phyloP scores from a whole-genome alignment of 371 early-diverging fungal species.

The Zopfochytrium polystomum region DNA sequence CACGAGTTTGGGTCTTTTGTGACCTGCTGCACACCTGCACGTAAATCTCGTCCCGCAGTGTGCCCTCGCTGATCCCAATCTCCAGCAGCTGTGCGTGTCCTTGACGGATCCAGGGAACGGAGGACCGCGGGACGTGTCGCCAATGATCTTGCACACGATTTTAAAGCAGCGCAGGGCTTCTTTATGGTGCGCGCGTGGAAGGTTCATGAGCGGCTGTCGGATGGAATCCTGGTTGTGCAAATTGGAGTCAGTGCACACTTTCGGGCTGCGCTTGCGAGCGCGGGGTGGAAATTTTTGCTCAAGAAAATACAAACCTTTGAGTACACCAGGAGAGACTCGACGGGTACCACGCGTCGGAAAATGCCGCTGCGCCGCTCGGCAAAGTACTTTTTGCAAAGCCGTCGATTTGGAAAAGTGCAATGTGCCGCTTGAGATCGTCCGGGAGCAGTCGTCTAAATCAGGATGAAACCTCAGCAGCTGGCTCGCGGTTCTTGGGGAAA shows the following conservation, averaged over 20 bases:
- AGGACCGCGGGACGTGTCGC: constrained; percentile 54
- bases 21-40: constrained; percentile 78
- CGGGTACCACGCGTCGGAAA: constrained; percentile 79
- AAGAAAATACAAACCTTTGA: constrained; percentile 54
- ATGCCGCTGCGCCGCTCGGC: constrained; percentile 78
- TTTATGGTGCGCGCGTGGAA: constrained; percentile 73
- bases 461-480: constrained; percentile 7
- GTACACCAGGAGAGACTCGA: constrained; percentile 81
- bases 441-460: constrained; percentile 45
- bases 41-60: no score
- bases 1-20: constrained; percentile 1
- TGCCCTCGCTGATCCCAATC: constrained; percentile 84
- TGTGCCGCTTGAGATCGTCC: constrained; percentile 63
- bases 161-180: constrained; percentile 86
- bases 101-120: constrained; percentile 24
- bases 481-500: not conserved
- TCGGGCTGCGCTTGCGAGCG: not conserved
- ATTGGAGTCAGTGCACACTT: not conserved
- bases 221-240: constrained; percentile 59
- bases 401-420: constrained; percentile 80
- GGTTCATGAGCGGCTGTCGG: constrained; percentile 68
- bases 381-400: constrained; percentile 92
- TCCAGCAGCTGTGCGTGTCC: constrained; percentile 76
- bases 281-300: not conserved
- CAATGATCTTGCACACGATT: constrained; percentile 78